These are phyloP conservation scores for Zygoascus meyerae DNA, from an alignment of 1,139 yeast species.

Conservation along the genomic window DNA sequence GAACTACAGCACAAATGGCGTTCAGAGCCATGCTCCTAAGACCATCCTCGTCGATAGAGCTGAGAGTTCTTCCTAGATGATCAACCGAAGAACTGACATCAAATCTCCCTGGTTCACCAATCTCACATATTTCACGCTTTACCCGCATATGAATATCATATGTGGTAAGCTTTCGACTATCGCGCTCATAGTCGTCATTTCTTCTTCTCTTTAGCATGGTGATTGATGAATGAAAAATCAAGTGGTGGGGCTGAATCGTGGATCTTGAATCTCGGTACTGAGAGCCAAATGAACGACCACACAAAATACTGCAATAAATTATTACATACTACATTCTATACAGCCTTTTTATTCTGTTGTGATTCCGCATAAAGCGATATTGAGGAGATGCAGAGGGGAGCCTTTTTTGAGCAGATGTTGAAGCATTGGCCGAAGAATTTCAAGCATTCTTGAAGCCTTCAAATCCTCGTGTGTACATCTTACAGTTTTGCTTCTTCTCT, in stretches of 20 bases:
- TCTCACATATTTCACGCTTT: constrained; percentile 25
- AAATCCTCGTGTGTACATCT: neutral
- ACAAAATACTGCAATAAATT: neutral
- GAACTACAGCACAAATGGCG: constrained; percentile 61
- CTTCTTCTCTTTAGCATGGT: constrained; percentile 6
- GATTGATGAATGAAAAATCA: constrained; percentile 1
- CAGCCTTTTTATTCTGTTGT: neutral
- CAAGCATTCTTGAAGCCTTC: neutral
- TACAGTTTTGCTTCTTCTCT: constrained; percentile 7
- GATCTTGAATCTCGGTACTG: neutral
- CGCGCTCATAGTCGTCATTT: constrained; percentile 2
- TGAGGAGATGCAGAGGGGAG: constrained; percentile 5
- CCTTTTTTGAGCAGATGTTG: constrained; percentile 3
- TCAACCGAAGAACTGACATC: constrained; percentile 39
- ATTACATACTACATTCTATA: neutral
- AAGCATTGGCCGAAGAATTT: constrained; percentile 5
- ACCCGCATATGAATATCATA: constrained; percentile 1
- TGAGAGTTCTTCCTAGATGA: constrained; percentile 52
- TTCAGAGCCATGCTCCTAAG: constrained; percentile 55
- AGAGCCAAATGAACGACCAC: neutral
- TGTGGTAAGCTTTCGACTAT: constrained; percentile 2
- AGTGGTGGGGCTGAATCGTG: neutral
- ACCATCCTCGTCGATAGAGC: constrained; percentile 51
- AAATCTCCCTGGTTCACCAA: constrained; percentile 29
- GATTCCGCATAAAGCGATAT: constrained; percentile 9